Base-by-base conservation (phyloP, 73 alveolate genomes). In the Stentor roeselii region DNA sequence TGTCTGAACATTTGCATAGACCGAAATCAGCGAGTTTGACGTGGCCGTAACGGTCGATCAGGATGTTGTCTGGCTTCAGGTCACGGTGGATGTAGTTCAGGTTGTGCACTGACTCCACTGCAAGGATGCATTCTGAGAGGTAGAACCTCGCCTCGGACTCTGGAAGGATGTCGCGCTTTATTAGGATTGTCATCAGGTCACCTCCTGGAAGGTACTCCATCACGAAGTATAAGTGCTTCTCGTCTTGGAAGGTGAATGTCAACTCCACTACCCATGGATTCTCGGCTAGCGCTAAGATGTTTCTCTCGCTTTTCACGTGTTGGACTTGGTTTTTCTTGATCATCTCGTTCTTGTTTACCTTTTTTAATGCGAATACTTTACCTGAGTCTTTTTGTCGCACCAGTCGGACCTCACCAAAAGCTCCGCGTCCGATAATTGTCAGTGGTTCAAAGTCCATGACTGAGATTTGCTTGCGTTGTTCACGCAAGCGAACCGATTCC, bases 41-140 rank as follows among this genome's bases (percentile, higher is more conserved):
- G 60, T 94, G 98, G 59, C 98, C 98, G 80, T 92, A 88, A 77
- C 92, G 59, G 78, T 90, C 94, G 59, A 93, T 76, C 76, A 93
- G 84, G 58, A 93, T 91, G 83, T 93, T 93, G 87, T 93, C 98
- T 38, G 98, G 98, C 83, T 93, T 93, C 85, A 93, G 85, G 85
- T 93, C 98, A 84, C 98, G 88, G 76, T 94, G 98, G 41, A 94
- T 94, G 36, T 95, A 94, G 74, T 94, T 94, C 82, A 94, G 84
- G 75, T 94, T 94, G 85, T 94, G 98, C 14, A 94, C 98, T 36
- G 96, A 86, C 84, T 94, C 98, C 0, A 94, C 94, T 27, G 98
- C 98, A 15, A 94, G 87, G 50, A 94, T 89, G 89, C 87, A 82
- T 85, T 94, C 97, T 36, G 97, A 95, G 34, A 91, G 86, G 78